Percentiles rank a stretch among this genome's conserved stretches.
phyloP scores from a whole-genome alignment of 2,329 filamentous ascomycete genomes.

The Clarireedia sp. region DNA sequence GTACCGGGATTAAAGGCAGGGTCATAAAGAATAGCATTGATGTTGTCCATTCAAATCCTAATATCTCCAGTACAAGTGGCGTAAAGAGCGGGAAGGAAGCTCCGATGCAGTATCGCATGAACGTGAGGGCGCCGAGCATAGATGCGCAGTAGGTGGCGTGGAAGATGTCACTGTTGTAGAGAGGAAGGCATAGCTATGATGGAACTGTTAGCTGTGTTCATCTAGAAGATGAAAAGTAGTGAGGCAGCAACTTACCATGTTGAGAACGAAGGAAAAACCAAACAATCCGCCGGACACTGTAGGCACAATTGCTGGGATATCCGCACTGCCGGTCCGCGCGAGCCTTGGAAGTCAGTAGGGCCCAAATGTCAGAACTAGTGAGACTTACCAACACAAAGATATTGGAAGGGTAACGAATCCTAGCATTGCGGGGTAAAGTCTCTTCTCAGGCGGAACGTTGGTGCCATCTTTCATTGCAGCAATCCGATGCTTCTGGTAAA shows the following conservation, averaged over 20 bases:
- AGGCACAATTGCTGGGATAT: conserved; percentile 26
- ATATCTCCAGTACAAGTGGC: conserved; percentile 39
- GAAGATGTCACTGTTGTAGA: conserved; percentile 5
- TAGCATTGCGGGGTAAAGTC: conserved; percentile 51
- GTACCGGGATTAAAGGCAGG: conserved; percentile 35
- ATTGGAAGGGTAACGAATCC: conserved; percentile 23
- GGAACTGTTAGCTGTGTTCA: neutral
- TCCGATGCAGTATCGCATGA: conserved; percentile 20
- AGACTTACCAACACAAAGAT: conserved; percentile 31
- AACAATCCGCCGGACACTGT: conserved; percentile 34
- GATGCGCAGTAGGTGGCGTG: conserved; percentile 2
- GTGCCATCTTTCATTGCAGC: neutral
- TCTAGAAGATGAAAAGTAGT: too few species aligned
- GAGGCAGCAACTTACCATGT: conserved; percentile 39
- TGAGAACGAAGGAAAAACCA: conserved; percentile 49
- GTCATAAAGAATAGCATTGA: conserved; percentile 36
- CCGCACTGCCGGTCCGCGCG: conserved; percentile 19
- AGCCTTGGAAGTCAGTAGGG: neutral
- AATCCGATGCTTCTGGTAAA: conserved; percentile 1
- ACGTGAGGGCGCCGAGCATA: conserved; percentile 1
- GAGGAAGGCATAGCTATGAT: conserved; percentile 1
- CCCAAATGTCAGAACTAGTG: too few species aligned
- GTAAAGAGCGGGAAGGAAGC: conserved; percentile 27
- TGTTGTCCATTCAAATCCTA: conserved; percentile 37
- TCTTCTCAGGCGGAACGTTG: conserved; percentile 42